Evolutionary conservation across 169 alveolate species (phyloP).

Genomic region (Besnoitia besnoiti): DNA sequence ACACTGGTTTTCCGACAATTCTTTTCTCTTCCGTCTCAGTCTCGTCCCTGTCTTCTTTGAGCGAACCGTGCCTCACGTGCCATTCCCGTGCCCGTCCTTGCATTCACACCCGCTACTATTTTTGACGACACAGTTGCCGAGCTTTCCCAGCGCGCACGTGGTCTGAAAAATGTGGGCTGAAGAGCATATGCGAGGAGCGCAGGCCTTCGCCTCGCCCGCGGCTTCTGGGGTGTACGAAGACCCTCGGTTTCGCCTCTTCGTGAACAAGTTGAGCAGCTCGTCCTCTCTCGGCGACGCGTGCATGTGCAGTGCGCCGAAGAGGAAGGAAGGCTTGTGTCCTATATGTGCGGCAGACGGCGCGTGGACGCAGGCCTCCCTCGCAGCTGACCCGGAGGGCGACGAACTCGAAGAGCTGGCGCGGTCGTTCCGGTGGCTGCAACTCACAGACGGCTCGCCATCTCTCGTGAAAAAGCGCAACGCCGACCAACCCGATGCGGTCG

Average conservation of each 20-base stretch:
- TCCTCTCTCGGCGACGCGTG: not conserved
- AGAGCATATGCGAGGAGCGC: too few species aligned
- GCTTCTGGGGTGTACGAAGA: not conserved
- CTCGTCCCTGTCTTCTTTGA: too few species aligned
- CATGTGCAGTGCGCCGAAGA: not conserved
- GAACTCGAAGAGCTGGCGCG: conserved; percentile 34
- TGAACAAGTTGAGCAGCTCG: not conserved
- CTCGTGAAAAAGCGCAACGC: not conserved
- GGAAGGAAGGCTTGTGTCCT: not conserved
- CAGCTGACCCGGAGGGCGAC: conserved; percentile 32
- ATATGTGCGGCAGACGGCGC: not conserved
- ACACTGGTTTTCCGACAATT: too few species aligned
- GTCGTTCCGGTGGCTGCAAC: conserved; percentile 32
- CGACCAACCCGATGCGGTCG: too few species aligned
- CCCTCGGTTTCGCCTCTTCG: conserved; percentile 2
- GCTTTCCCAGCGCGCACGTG: too few species aligned
- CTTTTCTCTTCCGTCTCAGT: too few species aligned
- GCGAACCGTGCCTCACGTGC: too few species aligned
- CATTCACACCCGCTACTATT: too few species aligned
- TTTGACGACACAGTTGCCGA: too few species aligned
- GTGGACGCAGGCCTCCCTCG: not conserved
- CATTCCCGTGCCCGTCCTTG: too few species aligned
- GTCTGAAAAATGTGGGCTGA: too few species aligned
- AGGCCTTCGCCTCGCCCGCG: too few species aligned
- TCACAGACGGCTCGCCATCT: not conserved